Evolutionary conservation across 2,329 filamentous ascomycete genomes (phyloP).

Genomic region (Penicillium concentricum): DNA sequence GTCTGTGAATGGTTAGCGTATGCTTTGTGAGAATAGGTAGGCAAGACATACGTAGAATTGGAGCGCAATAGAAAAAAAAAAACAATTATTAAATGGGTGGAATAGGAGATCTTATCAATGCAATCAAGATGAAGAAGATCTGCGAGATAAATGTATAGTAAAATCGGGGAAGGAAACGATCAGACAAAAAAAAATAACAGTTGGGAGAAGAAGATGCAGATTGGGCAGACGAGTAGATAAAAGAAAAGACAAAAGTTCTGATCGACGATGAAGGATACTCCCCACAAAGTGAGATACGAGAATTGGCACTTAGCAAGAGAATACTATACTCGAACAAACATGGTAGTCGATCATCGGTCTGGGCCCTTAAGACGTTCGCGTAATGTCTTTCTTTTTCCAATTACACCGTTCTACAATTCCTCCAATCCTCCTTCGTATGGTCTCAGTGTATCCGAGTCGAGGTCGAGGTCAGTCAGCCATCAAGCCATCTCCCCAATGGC

Average conservation of each 20-base stretch:
- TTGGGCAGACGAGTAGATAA: constrained; percentile 17
- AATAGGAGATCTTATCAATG: constrained; percentile 1
- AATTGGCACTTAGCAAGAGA: background rate
- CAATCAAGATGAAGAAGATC: background rate
- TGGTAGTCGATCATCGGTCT: constrained; percentile 1
- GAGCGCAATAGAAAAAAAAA: background rate
- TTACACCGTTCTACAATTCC: too few relatives aligned
- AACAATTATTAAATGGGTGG: background rate
- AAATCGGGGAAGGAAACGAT: background rate
- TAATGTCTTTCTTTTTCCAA: background rate
- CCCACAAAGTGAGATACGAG: constrained; percentile 16
- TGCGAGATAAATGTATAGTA: background rate
- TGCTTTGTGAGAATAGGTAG: background rate
- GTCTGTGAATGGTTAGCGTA: constrained; percentile 3
- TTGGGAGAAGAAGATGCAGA: constrained; percentile 11
- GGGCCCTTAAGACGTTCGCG: background rate
- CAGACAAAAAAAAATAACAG: constrained; percentile 2
- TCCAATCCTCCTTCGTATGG: too few relatives aligned
- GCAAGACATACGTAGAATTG: background rate
- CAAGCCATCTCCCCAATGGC: background rate
- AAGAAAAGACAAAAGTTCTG: constrained; percentile 14
- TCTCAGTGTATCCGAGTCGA: background rate
- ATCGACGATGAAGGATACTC: constrained; percentile 6
- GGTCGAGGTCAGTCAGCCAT: too few relatives aligned
- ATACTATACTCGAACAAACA: background rate